Evolutionary conservation across 2,329 filamentous ascomycete genomes (phyloP), one percentile per base, ranked within the genome.

Genomic region (Truncatella angustata): DNA sequence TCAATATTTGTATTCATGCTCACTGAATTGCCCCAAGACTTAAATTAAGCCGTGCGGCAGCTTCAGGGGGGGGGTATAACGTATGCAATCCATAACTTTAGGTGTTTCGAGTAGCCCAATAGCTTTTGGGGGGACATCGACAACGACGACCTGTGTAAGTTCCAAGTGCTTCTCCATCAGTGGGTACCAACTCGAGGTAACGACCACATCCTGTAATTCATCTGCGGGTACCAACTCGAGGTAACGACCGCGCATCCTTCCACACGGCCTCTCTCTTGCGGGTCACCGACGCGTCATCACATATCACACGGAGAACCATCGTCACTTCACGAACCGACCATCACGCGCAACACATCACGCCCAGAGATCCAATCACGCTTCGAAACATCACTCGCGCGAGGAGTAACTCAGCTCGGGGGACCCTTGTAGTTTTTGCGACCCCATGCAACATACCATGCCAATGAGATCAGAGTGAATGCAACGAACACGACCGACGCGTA

Each of bases 401-500:
- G 40, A 28, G 40, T 23, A 44, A 44, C n/a, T 44, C 23, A 44
- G 7, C 32, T 50, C 47, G 47, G 47, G 12, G 47, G 47, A 24
- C 85, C 85, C 42, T 75, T 74, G 69, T 88, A 88, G 69, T 90
- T 82, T 70, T 83, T 81, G 69, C 81, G 79, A 30, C 87, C 87
- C 84, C 85, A 88, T 48, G 77, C 75, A 58, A 82, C 73, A 72
- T 91, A 91, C 86, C 86, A 91, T 6, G 71, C 67, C 9, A 74
- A 77, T 1, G 87, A 81, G 52, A 90, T 77, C 35, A 73, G 45
- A 50, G 81, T 78, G 56, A 88, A 86, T 4, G 76, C 84, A 23
- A 86, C 79, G 59, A 90, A 89, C n/a, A 91, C 87, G 30, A 85
- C 87, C 12, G 84, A 84, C 1, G 86, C 87, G 67, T 89, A 91